Evolutionary conservation across 495 filamentous ascomycete species (phyloP).

Genomic region (Penicillium odoratum): DNA sequence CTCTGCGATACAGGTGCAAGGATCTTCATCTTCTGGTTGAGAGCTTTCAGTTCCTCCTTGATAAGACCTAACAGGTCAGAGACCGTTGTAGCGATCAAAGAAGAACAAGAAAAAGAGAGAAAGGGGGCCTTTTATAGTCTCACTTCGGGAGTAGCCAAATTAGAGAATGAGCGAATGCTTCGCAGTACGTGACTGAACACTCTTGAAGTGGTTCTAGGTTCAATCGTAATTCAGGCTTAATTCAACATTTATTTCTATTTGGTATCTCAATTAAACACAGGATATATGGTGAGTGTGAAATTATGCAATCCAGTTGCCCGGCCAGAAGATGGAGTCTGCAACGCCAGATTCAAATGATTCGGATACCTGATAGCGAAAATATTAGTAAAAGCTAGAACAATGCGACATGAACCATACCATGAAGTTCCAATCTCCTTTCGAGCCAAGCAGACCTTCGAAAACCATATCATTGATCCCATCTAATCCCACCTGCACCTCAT

Average conservation of each 20-base stretch:
- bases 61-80: no score
- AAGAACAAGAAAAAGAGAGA: no score
- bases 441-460: conserved; percentile 5
- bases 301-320: neutral
- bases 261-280: neutral
- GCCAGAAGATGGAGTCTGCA: neutral
- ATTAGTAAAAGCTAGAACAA: neutral
- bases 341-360: neutral
- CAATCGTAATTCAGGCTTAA: no score
- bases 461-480: conserved; percentile 7
- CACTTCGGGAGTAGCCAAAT: no score
- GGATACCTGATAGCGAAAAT: neutral
- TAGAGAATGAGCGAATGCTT: no score
- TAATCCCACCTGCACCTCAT: conserved; percentile 2
- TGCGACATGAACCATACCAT: conserved; percentile 17
- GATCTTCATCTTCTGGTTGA: no score
- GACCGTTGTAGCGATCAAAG: no score
- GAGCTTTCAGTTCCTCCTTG: no score
- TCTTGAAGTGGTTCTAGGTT: no score
- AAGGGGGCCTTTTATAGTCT: no score
- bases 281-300: neutral
- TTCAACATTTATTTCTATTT: neutral
- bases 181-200: no score
- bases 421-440: conserved; percentile 26
- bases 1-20: no score